Evolutionary conservation across 1,284 basidiomycete species (phyloP).

Genomic region (Leccinum huronense): DNA sequence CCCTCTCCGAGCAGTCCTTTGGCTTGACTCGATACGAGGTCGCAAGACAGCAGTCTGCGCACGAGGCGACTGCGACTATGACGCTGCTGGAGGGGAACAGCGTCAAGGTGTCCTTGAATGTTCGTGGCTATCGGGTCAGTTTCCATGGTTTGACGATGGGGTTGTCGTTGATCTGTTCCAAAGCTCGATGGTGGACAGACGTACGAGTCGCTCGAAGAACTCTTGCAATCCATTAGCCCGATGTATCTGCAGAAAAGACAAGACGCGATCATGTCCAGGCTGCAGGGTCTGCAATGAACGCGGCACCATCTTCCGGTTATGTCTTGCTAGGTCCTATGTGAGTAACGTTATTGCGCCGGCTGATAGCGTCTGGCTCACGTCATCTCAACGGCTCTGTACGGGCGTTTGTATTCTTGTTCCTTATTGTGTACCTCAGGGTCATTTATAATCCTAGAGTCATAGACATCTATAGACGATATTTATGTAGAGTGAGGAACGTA

Average conservation of each 20-base stretch:
- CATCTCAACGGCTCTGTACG: background rate
- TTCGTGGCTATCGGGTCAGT: constrained; percentile 53
- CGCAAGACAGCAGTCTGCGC: constrained; percentile 33
- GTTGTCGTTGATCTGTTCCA: constrained; percentile 13
- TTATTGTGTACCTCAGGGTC: constrained; percentile 16
- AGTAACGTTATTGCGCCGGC: constrained; percentile 4
- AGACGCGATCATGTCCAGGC: constrained; percentile 46
- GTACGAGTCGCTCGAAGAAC: constrained; percentile 58
- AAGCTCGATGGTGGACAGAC: constrained; percentile 27
- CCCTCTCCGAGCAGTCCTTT: constrained; percentile 58
- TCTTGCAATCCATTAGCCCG: constrained; percentile 52
- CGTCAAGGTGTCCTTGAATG: constrained; percentile 49
- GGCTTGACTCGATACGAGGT: constrained; percentile 52
- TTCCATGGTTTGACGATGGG: background rate
- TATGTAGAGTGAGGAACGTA: background rate
- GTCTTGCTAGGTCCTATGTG: constrained; percentile 8
- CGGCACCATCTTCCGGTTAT: background rate
- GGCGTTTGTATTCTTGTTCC: constrained; percentile 12
- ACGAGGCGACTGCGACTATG: constrained; percentile 53
- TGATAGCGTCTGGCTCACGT: constrained; percentile 9
- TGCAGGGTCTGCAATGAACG: constrained; percentile 43
- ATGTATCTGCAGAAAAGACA: constrained; percentile 48
- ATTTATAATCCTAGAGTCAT: background rate
- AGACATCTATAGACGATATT: background rate
- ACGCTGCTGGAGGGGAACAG: constrained; percentile 53